phyloP scores from a whole-genome alignment of 2,329 filamentous ascomycete species.

The Aspergillus felis region DNA sequence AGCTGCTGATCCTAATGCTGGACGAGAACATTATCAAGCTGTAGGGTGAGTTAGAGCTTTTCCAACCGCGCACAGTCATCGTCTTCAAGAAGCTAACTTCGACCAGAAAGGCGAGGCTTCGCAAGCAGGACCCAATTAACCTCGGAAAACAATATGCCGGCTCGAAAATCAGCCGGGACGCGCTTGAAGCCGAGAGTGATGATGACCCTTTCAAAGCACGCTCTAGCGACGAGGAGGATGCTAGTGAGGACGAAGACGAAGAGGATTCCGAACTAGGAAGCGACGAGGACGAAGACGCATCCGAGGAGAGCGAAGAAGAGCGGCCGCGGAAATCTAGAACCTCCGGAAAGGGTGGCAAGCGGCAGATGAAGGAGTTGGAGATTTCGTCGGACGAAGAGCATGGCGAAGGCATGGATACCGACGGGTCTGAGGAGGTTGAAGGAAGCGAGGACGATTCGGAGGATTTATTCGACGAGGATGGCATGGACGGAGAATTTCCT shows the following conservation, averaged over 20 bases:
- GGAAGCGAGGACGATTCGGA: slow-evolving; percentile 24
- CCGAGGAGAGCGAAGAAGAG: slow-evolving; percentile 14
- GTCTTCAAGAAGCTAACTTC: slow-evolving; percentile 11
- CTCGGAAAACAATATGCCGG: slow-evolving; percentile 80
- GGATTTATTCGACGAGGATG: slow-evolving; percentile 22
- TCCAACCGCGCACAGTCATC: background rate
- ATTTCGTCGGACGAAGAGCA: slow-evolving; percentile 11
- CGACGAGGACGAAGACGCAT: slow-evolving; percentile 24
- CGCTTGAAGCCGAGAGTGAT: slow-evolving; percentile 56
- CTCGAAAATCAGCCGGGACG: slow-evolving; percentile 66
- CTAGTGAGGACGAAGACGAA: slow-evolving; percentile 21
- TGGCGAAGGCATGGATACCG: slow-evolving; percentile 18
- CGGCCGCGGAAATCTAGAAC: slow-evolving; percentile 3
- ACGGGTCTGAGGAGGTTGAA: slow-evolving; percentile 23
- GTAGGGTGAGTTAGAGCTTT: slow-evolving; percentile 56
- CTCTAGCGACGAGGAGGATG: slow-evolving; percentile 35
- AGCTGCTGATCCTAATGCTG: slow-evolving; percentile 46
- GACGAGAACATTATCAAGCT: slow-evolving; percentile 80
- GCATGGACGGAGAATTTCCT: slow-evolving; percentile 10
- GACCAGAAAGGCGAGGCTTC: slow-evolving; percentile 72
- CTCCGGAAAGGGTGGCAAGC: slow-evolving; percentile 12
- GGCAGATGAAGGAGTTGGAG: slow-evolving; percentile 14
- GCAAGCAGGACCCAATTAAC: slow-evolving; percentile 63
- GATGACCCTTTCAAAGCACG: slow-evolving; percentile 42
- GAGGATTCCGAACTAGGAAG: slow-evolving; percentile 19